Base-by-base conservation (phyloP, 257 asterid genomes). In the Penstemon newberryi region DNA sequence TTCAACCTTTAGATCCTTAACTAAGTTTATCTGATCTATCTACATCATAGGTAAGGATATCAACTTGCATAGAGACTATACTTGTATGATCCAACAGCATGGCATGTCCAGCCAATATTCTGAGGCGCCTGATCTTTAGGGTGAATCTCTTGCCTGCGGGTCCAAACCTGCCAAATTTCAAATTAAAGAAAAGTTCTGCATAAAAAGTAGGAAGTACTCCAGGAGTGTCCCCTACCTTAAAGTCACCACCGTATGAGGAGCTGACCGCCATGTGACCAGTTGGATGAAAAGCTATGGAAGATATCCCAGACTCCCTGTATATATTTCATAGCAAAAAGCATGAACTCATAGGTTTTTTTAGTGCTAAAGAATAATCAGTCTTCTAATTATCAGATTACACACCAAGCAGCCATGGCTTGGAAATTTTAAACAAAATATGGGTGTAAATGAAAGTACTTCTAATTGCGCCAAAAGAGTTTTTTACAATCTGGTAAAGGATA, bases 31-130 rank as follows among this genome's bases (percentile, higher is more conserved):
- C 46, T 33, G 58, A n/a, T 59, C 51, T 53, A 60, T 65, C 38
- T 13, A n/a, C 15, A 58, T 36, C 8, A 13, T 39, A n/a, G 65
- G 43, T 44, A 71, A 63, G 52, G 70, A 42, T 36, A 63, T 73
- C 55, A 55, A 40, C 10, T 66, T 46, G 53, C 5, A 47, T 9
- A 52, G 70, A 64, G 68, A 70, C 18, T 37, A 43, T 93, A 93
- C 99, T 89, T 94, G 83, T 94, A 94, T 70, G 99, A 94, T 75
- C 96, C 97, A 80, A 91, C 89, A 70, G 97, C 89, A 79, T 91
- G 97, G 78, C 99, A 91, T 60, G 81, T 80, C 99, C 99, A 94
- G 63, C 97, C 93, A 78, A 72, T 60, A 56, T 73, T 85, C 76
- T 81, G 80, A 65, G 6, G 74, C 73, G 49, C 63, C 74, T 75